These are phyloP conservation scores for Corymbia calophylla DNA, from an alignment of 441 rosid species.

Conservation along the genomic window DNA sequence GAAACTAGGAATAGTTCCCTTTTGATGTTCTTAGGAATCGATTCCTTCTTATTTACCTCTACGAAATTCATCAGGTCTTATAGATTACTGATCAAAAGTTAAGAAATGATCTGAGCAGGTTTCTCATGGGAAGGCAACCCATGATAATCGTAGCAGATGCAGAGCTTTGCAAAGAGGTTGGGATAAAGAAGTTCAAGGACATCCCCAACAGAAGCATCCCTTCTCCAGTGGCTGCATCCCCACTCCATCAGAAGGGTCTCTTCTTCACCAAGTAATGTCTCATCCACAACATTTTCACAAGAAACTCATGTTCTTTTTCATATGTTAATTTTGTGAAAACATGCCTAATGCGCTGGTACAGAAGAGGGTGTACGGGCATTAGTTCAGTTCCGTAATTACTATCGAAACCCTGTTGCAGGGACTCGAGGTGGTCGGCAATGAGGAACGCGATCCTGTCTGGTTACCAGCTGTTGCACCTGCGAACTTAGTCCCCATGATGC, in stretches of 20 bases:
- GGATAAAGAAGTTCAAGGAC: constrained; percentile 83
- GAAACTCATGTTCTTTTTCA: not conserved
- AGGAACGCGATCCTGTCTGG: constrained; percentile 75
- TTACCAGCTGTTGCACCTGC: constrained; percentile 80
- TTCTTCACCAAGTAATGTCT: constrained; percentile 71
- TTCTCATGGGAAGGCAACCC: constrained; percentile 97
- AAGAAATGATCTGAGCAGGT: constrained; percentile 33
- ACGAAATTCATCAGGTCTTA: not conserved
- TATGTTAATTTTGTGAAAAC: not conserved
- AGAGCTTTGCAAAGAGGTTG: constrained; percentile 84
- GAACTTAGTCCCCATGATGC: constrained; percentile 76
- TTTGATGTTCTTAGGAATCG: not conserved
- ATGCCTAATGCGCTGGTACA: not conserved
- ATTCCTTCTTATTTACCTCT: too few relatives aligned
- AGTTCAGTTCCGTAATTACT: not conserved
- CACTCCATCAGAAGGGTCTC: constrained; percentile 92
- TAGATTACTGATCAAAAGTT: not conserved
- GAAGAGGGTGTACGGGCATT: not conserved
- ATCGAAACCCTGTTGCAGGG: constrained; percentile 35
- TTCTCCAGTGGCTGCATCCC: constrained; percentile 86
- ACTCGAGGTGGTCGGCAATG: constrained; percentile 83
- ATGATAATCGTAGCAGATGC: constrained; percentile 75
- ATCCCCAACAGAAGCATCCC: constrained; percentile 86
- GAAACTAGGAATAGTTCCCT: not conserved
- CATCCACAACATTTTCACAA: not conserved